These are phyloP conservation scores for Trypanosoma cruzi DNA, from an alignment of 208 protist species.

Conservation along the genomic window DNA sequence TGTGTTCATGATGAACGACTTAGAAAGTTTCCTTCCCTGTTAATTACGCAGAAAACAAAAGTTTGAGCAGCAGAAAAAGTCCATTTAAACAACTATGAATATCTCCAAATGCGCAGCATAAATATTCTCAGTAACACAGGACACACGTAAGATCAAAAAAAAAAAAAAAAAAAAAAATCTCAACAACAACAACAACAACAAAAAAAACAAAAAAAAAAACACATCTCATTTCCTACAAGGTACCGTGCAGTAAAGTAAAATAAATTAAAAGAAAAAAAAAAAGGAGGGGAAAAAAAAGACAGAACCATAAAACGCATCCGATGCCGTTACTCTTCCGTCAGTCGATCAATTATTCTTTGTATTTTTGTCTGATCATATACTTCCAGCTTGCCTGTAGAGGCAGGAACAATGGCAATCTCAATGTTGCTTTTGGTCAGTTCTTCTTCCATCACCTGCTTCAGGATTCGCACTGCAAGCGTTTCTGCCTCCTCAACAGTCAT, in stretches of 20 bases:
- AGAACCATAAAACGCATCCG: no score
- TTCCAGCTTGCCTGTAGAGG: constrained; percentile 80
- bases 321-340: constrained; percentile 32
- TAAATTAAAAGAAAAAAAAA: constrained; percentile 3
- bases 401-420: constrained; percentile 94
- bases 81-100: not conserved
- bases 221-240: not conserved
- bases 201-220: constrained; percentile 16
- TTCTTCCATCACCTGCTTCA: constrained; percentile 99
- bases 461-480: constrained; percentile 94
- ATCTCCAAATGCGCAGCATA: not conserved
- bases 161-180: constrained; percentile 2
- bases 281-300: constrained; percentile 3
- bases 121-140: not conserved
- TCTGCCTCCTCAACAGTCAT: constrained; percentile 98
- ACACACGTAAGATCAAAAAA: no score
- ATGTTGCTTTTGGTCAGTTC: constrained; percentile 97
- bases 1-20: not conserved
- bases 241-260: not conserved
- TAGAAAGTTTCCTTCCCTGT: not conserved
- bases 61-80: not conserved
- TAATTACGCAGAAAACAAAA: not conserved
- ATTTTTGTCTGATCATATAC: constrained; percentile 92
- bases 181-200: not conserved
- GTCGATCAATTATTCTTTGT: constrained; percentile 88